These are phyloP conservation scores for Globisporangium viniferum DNA, from an alignment of 352 stramenopile genomes.

Conservation along the genomic window DNA sequence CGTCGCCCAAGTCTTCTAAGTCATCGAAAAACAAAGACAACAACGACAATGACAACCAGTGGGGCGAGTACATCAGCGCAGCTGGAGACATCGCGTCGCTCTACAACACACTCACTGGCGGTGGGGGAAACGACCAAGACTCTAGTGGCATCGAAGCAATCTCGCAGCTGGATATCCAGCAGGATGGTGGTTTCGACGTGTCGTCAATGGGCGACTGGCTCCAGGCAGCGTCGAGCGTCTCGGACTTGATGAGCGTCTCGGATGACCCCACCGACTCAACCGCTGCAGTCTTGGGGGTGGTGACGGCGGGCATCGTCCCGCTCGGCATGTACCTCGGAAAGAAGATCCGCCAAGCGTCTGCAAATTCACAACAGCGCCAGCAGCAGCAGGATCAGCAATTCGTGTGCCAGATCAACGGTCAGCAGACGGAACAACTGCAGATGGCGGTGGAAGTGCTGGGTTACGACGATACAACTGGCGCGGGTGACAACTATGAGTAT, in stretches of 20 bases:
- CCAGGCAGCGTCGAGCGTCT: constrained; percentile 15
- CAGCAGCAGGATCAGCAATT: constrained; percentile 3
- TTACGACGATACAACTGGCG: neutral
- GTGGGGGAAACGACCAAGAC: neutral
- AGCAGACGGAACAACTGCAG: neutral
- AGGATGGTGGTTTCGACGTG: constrained; percentile 8
- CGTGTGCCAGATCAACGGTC: neutral
- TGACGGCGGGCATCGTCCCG: constrained; percentile 4
- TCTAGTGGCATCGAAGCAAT: neutral
- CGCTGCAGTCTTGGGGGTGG: constrained; percentile 1
- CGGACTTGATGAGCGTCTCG: neutral
- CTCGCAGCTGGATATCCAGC: neutral
- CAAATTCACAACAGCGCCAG: constrained; percentile 1
- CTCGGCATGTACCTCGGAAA: constrained; percentile 10
- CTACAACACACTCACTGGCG: constrained; percentile 6
- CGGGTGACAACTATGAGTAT: neutral
- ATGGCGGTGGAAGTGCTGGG: neutral
- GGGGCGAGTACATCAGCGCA: constrained; percentile 12
- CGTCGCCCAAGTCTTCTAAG: neutral
- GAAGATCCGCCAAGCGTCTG: constrained; percentile 5
- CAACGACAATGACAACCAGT: neutral
- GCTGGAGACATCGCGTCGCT: constrained; percentile 12
- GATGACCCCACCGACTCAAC: neutral
- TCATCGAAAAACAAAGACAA: neutral
- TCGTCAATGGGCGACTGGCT: constrained; percentile 16